Evolutionary conservation across 257 asterid species (phyloP), one percentile per base, ranked within the genome.

Genomic region (Primulina huaijiensis): DNA sequence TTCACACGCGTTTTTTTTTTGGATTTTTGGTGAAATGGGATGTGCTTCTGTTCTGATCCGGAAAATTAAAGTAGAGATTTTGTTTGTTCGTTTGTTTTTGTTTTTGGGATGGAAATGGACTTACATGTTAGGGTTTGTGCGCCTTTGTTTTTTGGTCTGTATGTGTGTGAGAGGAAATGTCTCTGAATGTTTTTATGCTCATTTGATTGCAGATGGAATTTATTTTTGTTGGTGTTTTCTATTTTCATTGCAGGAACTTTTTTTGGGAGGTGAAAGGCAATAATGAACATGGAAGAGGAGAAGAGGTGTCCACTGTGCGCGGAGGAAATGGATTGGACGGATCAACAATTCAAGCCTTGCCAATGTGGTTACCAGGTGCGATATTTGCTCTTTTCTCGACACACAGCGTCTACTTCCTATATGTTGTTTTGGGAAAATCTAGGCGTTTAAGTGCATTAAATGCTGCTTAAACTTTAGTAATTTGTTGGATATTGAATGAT

Each of bases 291-390:
- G 77, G 97, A 90, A 88, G 98, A 85, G 81, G 96, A 90, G 92
- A 92, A 87, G 83, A 88, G 86, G 79, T 88, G 98, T 72, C 98
- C 97, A n/a, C 97, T 92, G 38, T 92, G 98, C 25, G 95, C 96
- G 1, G 97, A 93, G 84, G 98, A 90, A 77, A 90, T 90, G 98
- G 98, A 93, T 80, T 88, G 96, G 97, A 93, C 98, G 17, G 98
- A 93, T 81, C 96, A 83, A 82, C 98, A 90, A 80, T 90, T 93
- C 80, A 90, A 76, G 81, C 97, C 98, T 58, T 93, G 97, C 80
- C 79, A 86, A 77, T 93, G 97, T 64, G 96, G 97, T 73, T 93
- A 93, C 81, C 97, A 93, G 95, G 98, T 88, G 16, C 67, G 68
- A 37, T 70, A 23, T 23, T 23, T 23, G 1, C 52, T 10, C 7